A percentile compares a stretch with the other conserved stretches of the same genome.
phyloP scores from a whole-genome alignment of 441 rosid genomes.

The Cnidoscolus chayamansa region DNA sequence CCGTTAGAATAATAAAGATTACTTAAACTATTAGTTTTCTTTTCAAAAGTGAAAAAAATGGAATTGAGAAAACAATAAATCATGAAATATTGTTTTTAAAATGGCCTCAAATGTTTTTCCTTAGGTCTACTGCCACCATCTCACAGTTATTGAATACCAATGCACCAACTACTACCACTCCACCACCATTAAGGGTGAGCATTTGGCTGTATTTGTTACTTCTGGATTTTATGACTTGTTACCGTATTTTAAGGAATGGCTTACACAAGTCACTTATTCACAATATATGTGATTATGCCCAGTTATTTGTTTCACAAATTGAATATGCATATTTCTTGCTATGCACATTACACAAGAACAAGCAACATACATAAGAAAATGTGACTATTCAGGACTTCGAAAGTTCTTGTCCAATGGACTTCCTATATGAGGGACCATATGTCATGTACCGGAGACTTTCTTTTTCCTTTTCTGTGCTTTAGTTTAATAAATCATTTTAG shows the following conservation, averaged over 20 bases:
- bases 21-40: not conserved
- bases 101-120: not conserved
- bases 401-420: not conserved
- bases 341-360: not conserved
- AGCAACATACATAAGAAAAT: not conserved
- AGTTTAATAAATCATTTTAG: not conserved
- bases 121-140: not conserved
- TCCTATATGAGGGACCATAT: not conserved
- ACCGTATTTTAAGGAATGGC: not conserved
- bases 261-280: not conserved
- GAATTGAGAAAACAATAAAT: not conserved
- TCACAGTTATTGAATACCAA: not conserved
- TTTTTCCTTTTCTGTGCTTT: conserved; percentile 1
- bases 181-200: not conserved
- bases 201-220: not conserved
- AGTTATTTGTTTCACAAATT: not conserved
- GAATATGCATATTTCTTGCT: not conserved
- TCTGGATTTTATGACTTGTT: not conserved
- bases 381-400: not conserved
- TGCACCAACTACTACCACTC: not conserved
- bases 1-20: not conserved
- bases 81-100: not conserved
- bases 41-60: not conserved
- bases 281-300: not conserved
- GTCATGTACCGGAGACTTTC: not conserved